Evolutionary conservation across 2,329 filamentous ascomycete genomes (phyloP), one percentile per base, ranked within the genome.

Genomic region (Dothiorella sarmentorum): DNA sequence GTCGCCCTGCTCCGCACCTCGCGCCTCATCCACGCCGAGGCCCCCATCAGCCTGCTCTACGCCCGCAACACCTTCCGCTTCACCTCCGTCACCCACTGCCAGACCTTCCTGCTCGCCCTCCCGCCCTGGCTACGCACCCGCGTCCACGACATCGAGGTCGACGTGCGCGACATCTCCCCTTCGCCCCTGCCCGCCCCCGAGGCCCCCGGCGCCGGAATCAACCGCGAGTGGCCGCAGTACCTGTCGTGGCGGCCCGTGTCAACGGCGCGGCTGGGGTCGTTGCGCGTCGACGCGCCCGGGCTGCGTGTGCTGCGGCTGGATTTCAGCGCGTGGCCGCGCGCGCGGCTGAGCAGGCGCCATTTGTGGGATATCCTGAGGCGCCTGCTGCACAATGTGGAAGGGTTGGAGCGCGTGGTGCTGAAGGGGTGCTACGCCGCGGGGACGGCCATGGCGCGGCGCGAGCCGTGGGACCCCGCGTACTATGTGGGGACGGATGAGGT

Each of bases 401-500:
- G 65, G 0, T 52, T 75, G 40, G 68, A 73, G 35, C 66, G 69
- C 20, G 58, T 73, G 7, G 59, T 74, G 1, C 63, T 74, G 2
- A 63, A 65, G 18, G 72, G 73, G 2, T 63, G 69, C 10, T 59
- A 45, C 33, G 70, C 69, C 38, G 69, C 66, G 57, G 71, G 70
- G 1, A 59, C 52, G 9, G 63, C 62, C 31, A 74, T 69, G 69
- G 66, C 64, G 6, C 67, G 59, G 58, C 66, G 66, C 58, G 61
- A 67, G 49, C 69, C 68, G 9, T 75, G 71, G 69, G 72, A 71
- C 7, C 67, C 70, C 2, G 66, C 70, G 2, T 70, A 72, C 57
- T 75, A 69, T 55, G 68, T 73, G 17, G 72, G 72, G 6, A 66
- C 68, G 17, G 70, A 72, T 29, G 66, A 72, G 38, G 69, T 73